These are phyloP conservation scores for Boletus sp. DNA, from an alignment of 1,284 basidiomycete genomes.

Conservation along the genomic window DNA sequence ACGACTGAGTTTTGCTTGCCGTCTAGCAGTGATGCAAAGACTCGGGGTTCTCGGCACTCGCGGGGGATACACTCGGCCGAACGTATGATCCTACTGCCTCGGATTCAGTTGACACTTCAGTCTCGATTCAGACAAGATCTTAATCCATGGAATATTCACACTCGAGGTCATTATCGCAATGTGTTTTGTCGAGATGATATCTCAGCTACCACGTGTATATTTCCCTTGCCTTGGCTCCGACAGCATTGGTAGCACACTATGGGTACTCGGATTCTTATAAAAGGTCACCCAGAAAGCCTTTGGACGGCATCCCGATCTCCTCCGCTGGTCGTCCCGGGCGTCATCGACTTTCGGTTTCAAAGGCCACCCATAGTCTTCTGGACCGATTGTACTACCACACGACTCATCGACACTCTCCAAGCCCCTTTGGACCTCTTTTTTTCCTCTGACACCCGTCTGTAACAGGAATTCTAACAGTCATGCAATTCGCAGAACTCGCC, in stretches of 20 bases:
- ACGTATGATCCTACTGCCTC: not conserved
- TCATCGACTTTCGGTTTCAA: not conserved
- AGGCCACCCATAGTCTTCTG: constrained; percentile 1
- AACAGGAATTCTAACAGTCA: constrained; percentile 3
- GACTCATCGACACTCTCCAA: not conserved
- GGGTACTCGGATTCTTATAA: constrained; percentile 1
- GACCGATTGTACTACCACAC: not conserved
- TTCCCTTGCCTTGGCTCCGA: not conserved
- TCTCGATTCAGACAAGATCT: not conserved
- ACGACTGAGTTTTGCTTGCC: too few relatives aligned
- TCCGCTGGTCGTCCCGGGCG: not conserved
- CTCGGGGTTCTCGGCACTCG: not conserved
- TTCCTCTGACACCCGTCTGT: not conserved
- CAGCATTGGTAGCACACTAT: not conserved
- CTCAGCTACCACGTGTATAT: not conserved
- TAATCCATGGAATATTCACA: not conserved
- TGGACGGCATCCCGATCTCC: not conserved
- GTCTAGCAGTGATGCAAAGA: not conserved
- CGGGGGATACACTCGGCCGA: not conserved
- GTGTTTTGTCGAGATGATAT: too few relatives aligned
- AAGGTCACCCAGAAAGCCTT: not conserved
- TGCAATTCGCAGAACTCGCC: constrained; percentile 1
- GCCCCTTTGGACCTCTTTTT: not conserved
- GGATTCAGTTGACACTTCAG: not conserved
- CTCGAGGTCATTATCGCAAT: not conserved